Base-by-base conservation (phyloP, 495 filamentous ascomycete genomes). In the Rhizodiscina lignyota region DNA sequence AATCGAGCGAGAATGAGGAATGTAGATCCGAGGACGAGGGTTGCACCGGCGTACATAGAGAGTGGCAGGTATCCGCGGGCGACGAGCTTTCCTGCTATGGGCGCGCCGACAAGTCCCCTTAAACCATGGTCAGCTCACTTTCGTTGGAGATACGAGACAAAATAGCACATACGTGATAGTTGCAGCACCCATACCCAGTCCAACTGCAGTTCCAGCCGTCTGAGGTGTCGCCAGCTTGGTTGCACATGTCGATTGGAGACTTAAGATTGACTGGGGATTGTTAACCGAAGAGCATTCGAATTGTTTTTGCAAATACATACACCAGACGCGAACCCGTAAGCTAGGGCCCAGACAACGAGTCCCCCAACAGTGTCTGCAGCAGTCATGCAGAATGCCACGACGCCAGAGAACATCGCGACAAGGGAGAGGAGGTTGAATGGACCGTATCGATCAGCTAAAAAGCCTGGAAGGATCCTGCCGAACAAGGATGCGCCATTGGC, bases 401-500 rank as follows among this genome's bases (percentile, higher is more conserved):
- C 50, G 8, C 50, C 61, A 1, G 52, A 52, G 2, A 43, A 20
- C 11, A 66, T 10, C 3, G 41, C 37, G 13, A 30, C 39, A 2
- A 45, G 8, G 8, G 52, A 0, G 19, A 69, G 48, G 2, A 64
- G 50, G 43, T 76, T 75, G 18, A 68, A 42, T 16, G 53, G 54
- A 2, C 73, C 72, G 24, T 59, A 58, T 30, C 59, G 62, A 39
- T 77, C 70, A 0, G 66, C 63, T 3, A 74, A 28, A 1, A 68
- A 35, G 2, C 69, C 67, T 0, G 67, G 69, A 15, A 76, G 55
- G 21, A 74, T 58, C 13, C 72, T 61, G 1, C 72, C 71, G 41
- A 70, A 64, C 4, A 61, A 62, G 0, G 70, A 73, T 4, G 52
- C 48, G 16, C 20, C 50, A 36, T 55, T 55, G 15, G 48, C 15